Evolutionary conservation across 208 protist genomes (phyloP).

Genomic region (Crithidia fasciculata): DNA sequence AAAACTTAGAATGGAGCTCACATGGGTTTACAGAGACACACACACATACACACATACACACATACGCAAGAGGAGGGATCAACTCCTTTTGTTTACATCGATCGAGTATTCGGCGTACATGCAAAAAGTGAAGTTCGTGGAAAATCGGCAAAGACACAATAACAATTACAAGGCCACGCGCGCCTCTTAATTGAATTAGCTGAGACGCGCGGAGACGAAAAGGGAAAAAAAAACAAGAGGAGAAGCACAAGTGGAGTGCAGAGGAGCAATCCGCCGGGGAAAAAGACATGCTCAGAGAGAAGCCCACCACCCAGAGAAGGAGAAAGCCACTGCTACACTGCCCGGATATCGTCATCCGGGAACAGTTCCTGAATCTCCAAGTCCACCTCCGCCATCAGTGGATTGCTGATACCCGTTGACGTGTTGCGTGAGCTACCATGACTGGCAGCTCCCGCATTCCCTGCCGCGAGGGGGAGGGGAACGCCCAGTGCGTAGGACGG

Average conservation of each 20-base stretch:
- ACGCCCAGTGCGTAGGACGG: conserved; percentile 3
- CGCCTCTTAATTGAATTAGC: too few species aligned
- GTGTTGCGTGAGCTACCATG: background rate
- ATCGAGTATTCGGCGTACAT: too few species aligned
- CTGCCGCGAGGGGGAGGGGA: background rate
- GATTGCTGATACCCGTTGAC: background rate
- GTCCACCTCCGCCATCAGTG: conserved; percentile 22
- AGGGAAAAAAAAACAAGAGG: background rate
- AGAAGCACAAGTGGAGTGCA: background rate
- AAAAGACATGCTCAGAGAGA: background rate
- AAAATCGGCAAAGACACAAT: too few species aligned
- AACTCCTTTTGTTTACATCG: too few species aligned
- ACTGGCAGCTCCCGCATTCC: background rate
- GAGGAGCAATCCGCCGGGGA: too few species aligned
- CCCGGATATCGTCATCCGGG: conserved; percentile 2
- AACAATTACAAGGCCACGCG: too few species aligned
- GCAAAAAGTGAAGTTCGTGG: too few species aligned
- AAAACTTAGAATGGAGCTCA: background rate
- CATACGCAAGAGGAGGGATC: background rate
- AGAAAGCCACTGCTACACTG: background rate
- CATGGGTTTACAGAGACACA: conserved; percentile 7
- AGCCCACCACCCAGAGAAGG: background rate
- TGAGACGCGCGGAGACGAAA: too few species aligned
- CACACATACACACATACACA: conserved; percentile 27
- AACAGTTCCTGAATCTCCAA: conserved; percentile 29